A percentile compares a stretch with the other conserved stretches of the same genome.
Conservation (phyloP, 345 rosid genomes). For the Gossypium rotundifolium region DNA sequence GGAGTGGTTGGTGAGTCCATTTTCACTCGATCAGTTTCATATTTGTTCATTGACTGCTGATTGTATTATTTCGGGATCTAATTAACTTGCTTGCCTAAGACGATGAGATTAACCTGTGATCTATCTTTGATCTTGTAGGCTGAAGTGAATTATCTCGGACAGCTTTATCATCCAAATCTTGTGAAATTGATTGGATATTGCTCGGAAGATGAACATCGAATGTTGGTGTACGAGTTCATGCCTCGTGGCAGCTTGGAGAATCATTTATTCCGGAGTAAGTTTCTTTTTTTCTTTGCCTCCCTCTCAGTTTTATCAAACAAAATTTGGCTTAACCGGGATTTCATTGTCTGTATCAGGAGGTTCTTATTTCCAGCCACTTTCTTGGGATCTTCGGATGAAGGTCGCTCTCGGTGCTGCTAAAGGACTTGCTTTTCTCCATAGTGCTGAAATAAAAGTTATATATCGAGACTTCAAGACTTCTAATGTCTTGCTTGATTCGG, state of each 20-base stretch:
- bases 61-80: background rate
- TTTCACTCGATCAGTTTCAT: slow-evolving; percentile 2
- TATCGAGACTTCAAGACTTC: slow-evolving; percentile 71
- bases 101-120: background rate
- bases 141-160: slow-evolving; percentile 66
- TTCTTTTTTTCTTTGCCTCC: background rate
- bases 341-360: slow-evolving; percentile 41
- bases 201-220: slow-evolving; percentile 68
- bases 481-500: slow-evolving; percentile 60
- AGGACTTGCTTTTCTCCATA: slow-evolving; percentile 73
- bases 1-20: slow-evolving; percentile 72
- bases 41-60: background rate
- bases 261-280: slow-evolving; percentile 67
- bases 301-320: background rate
- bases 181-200: slow-evolving; percentile 70
- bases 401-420: slow-evolving; percentile 73
- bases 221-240: slow-evolving; percentile 46
- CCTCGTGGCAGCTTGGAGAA: slow-evolving; percentile 48
- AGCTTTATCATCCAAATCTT: slow-evolving; percentile 55
- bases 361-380: slow-evolving; percentile 68
- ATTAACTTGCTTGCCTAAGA: background rate
- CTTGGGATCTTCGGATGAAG: slow-evolving; percentile 65
- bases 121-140: slow-evolving; percentile 31
- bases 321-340: background rate
- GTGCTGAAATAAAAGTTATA: slow-evolving; percentile 54